A percentile compares a stretch with the other conserved stretches of the same genome.
phyloP scores from a whole-genome alignment of 2,329 filamentous ascomycete species.

The Exophiala spinifera region DNA sequence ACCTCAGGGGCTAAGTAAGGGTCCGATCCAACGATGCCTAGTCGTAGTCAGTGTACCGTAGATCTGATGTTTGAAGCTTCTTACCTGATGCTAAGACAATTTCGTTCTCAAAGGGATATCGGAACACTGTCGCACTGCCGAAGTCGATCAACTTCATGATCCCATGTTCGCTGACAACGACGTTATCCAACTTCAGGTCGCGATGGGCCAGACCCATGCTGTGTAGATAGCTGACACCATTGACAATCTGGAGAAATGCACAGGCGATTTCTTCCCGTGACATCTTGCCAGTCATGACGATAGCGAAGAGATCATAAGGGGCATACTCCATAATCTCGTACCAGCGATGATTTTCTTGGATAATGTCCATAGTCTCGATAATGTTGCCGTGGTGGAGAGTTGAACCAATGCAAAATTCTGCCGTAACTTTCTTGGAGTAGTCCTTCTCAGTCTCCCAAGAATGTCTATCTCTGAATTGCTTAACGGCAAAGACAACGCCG shows the following conservation, averaged over 20 bases:
- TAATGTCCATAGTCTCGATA: conserved; percentile 94
- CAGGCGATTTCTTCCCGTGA: conserved; percentile 84
- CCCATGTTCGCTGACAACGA: conserved; percentile 90
- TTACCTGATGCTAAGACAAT: conserved; percentile 76
- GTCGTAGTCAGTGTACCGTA: conserved; percentile 1
- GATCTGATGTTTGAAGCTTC: neutral
- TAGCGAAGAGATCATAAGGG: conserved; percentile 92
- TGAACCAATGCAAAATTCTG: conserved; percentile 96
- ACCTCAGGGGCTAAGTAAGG: conserved; percentile 96
- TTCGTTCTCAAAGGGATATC: conserved; percentile 93
- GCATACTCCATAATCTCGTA: conserved; percentile 99
- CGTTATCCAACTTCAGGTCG: conserved; percentile 95
- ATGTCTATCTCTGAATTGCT: conserved; percentile 90
- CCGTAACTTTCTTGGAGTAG: conserved; percentile 96
- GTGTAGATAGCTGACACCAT: conserved; percentile 90
- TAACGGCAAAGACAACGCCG: conserved; percentile 91
- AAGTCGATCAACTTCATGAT: conserved; percentile 99
- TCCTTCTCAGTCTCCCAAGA: conserved; percentile 91
- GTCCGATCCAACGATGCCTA: conserved; percentile 80
- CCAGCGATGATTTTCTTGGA: conserved; percentile 91
- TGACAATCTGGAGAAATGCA: conserved; percentile 89
- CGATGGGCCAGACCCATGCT: conserved; percentile 92
- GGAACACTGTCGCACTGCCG: conserved; percentile 93
- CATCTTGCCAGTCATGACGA: conserved; percentile 99
- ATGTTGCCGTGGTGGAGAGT: conserved; percentile 97